Base-by-base conservation (phyloP, 257 asterid species). In the Echites panduratus region DNA sequence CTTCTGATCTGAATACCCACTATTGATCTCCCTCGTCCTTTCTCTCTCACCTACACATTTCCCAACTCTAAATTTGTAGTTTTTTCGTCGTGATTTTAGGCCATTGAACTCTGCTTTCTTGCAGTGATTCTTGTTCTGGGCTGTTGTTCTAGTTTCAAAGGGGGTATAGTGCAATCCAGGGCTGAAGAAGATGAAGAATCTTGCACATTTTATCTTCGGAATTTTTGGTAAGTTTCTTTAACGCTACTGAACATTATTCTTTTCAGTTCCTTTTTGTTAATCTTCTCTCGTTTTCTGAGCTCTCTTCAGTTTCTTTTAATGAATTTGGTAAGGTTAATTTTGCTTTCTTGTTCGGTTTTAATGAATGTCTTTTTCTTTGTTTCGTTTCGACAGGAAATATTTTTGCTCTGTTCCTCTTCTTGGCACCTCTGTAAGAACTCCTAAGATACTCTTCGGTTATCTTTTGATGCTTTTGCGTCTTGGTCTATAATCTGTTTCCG, bases 381-480 rank as follows among this genome's bases (percentile, higher is more conserved):
- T 70, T 45, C 26, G 24, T 72, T 32, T 26, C 49, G 52, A 26
- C 90, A 90, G 96, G 97, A 68, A 93, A 90, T 81, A 89, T 83
- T 40, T 82, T 76, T 74, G 98, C 96, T 47, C 76, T 93, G 82
- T 91, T 90, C 79, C 94, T 91, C 24, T 93, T 86, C 91, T 75
- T 89, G 83, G 89, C 96, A 48, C 98, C 98, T 68, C 5, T 88
- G 98, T 93, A 80, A 89, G 96, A 71, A 48, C 43, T 54, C 68
- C 17, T 70, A 32, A 27, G 4, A 76, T 44, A 20, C 10, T 9
- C 11, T 29, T 69, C 4, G 32, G 16, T 22, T 59, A 22, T 72
- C 54, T 56, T 61, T 74, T 47, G 74, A n/a, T n/a, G n/a, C n/a
- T 49, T 75, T 2, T 61, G 20, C 43, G 7, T 26, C 65, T 66